Conservation (phyloP, 768 basidiomycete genomes). For the Cytidiella melzeri region DNA sequence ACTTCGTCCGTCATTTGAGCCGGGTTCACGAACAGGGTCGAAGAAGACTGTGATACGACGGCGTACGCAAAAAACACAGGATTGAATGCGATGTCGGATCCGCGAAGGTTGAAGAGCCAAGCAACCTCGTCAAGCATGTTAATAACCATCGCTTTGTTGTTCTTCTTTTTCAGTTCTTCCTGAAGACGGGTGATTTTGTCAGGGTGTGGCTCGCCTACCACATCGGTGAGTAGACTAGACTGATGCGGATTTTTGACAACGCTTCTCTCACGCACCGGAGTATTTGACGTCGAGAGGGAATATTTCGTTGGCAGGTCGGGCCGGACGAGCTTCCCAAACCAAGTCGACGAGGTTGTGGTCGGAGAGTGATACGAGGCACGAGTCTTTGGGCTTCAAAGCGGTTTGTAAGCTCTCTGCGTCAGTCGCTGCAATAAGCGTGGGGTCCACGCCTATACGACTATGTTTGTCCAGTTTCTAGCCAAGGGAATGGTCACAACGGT, state of each 20-base stretch:
- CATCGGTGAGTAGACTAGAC: not conserved
- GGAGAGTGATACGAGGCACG: conserved; percentile 57
- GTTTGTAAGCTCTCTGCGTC: conserved; percentile 62
- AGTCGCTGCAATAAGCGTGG: conserved; percentile 64
- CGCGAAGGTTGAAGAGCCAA: conserved; percentile 91
- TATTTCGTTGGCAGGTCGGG: conserved; percentile 59
- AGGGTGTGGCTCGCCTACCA: conserved; percentile 48
- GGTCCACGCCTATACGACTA: conserved; percentile 76
- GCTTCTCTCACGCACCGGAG: conserved; percentile 58
- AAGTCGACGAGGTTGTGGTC: conserved; percentile 76
- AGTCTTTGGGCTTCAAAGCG: conserved; percentile 46
- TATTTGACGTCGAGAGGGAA: conserved; percentile 70
- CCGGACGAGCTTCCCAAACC: conserved; percentile 70
- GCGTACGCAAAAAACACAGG: conserved; percentile 94
- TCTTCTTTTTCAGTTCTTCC: conserved; percentile 56
- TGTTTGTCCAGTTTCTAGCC: conserved; percentile 55
- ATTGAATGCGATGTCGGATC: conserved; percentile 88
- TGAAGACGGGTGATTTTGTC: conserved; percentile 68
- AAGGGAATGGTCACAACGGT: not conserved
- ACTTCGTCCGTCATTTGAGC: conserved; percentile 43
- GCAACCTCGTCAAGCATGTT: conserved; percentile 93
- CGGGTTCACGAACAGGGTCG: conserved; percentile 64
- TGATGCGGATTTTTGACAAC: not conserved
- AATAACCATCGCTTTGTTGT: conserved; percentile 68
- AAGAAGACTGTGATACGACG: conserved; percentile 52